phyloP scores from a whole-genome alignment of 768 basidiomycete genomes.

The Serendipita vermifera region DNA sequence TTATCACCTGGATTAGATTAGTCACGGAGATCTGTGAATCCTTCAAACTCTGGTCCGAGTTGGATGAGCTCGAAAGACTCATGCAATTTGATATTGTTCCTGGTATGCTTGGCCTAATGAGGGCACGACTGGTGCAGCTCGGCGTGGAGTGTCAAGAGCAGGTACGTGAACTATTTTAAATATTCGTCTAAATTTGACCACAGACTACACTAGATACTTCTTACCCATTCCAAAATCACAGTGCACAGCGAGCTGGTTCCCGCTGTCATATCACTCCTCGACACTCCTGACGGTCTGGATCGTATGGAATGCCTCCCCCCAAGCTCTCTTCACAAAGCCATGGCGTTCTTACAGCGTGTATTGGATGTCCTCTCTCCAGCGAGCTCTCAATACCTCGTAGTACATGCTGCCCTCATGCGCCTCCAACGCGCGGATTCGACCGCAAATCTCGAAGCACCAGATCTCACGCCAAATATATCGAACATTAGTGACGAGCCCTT shows the following conservation, averaged over 20 bases:
- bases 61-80: background rate
- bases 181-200: background rate
- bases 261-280: background rate
- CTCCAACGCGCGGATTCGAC: background rate
- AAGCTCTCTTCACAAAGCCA: slow-evolving; percentile 1
- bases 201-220: background rate
- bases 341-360: background rate
- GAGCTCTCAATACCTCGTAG: background rate
- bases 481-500: slow-evolving; percentile 5
- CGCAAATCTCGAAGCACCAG: background rate
- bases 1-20: background rate
- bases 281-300: background rate
- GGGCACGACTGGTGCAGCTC: background rate
- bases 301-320: background rate
- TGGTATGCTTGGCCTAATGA: background rate
- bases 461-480: background rate
- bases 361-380: background rate
- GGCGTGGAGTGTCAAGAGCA: background rate
- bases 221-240: background rate
- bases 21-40: background rate
- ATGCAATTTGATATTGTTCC: background rate
- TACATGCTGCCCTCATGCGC: background rate
- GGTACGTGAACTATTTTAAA: background rate
- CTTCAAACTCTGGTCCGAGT: background rate
- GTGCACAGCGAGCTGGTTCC: background rate